Evolutionary conservation across 768 basidiomycete genomes (phyloP), one percentile per base, ranked within the genome.

Genomic region (Lepiota venenata): DNA sequence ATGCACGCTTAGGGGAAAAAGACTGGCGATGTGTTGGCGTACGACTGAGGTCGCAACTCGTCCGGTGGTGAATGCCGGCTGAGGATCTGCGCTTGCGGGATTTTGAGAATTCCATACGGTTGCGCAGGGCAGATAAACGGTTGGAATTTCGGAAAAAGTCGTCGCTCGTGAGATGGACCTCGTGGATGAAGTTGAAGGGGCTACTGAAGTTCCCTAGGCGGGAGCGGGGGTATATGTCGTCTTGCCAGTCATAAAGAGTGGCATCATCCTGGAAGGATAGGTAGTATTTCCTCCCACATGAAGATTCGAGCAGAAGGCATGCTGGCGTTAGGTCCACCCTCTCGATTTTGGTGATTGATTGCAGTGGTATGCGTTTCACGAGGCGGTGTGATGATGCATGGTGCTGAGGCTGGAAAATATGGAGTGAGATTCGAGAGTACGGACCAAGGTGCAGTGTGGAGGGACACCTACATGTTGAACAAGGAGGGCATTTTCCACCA

Each of bases 181-280:
- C 70, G 60, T 77, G 75, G 21, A 68, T 63, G 51, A 77, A 75
- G 35, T 65, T 69, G 42, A 68, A 72, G 15, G 74, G 74, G 12
- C 59, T 63, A 36, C 70, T 70, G 21, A 66, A 66, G 27, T 57
- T 52, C 3, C 74, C 71, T 10, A 70, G 63, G 6, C 73, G 72
- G 41, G 69, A 72, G 4, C 73, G 69, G 41, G 65, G 65, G 58
- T 75, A 75, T 25, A 77, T 70, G 56, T 75, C 75, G 54, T 77
- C 75, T 48, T 74, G 73, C 74, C 75, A 77, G 56, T 74, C 74
- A 57, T 77, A 76, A 9, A 77, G 66, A 52, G 74, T 73, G 16
- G 63, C 61, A 53, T 75, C 74, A 18, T 64, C 67, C 35, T 69
- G 61, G 45, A 75, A 74, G 0, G 73, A 69, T 21, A 76, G 61